Evolutionary conservation across 768 basidiomycete species (phyloP).

Genomic region (Lentinula aciculospora): DNA sequence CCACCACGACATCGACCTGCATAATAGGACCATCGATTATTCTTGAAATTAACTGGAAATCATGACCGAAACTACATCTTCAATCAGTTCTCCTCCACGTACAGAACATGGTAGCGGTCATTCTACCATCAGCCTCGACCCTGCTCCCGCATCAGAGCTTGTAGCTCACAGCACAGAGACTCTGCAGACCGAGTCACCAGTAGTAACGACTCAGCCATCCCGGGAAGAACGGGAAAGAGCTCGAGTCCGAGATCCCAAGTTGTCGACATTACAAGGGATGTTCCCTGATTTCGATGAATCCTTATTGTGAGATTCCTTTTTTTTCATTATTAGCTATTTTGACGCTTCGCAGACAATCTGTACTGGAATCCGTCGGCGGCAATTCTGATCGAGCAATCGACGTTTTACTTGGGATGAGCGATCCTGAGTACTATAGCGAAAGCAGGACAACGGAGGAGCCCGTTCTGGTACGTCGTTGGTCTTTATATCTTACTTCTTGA

Average conservation of each 20-base stretch:
- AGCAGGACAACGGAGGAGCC: conserved; percentile 15
- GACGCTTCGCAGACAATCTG: conserved; percentile 42
- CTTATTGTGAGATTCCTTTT: conserved; percentile 46
- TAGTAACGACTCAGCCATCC: not conserved
- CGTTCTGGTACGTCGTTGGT: conserved; percentile 13
- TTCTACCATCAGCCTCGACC: not conserved
- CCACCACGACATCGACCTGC: not conserved
- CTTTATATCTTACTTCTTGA: conserved; percentile 1
- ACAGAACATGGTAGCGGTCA: not conserved
- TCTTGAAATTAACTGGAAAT: too few species aligned
- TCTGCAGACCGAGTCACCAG: not conserved
- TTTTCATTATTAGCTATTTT: not conserved
- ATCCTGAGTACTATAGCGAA: conserved; percentile 61
- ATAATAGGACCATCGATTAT: too few species aligned
- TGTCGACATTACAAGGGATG: conserved; percentile 55
- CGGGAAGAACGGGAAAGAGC: not conserved
- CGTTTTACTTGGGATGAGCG: conserved; percentile 77
- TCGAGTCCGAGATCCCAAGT: conserved; percentile 34
- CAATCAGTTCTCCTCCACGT: not conserved
- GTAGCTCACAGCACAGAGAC: not conserved
- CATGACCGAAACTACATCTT: not conserved
- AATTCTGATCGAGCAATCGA: conserved; percentile 76
- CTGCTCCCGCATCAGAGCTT: not conserved
- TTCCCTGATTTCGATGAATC: conserved; percentile 78
- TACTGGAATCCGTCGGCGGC: conserved; percentile 67